Conservation (phyloP, 139 green algal species). For the Chlorella sp. region DNA sequence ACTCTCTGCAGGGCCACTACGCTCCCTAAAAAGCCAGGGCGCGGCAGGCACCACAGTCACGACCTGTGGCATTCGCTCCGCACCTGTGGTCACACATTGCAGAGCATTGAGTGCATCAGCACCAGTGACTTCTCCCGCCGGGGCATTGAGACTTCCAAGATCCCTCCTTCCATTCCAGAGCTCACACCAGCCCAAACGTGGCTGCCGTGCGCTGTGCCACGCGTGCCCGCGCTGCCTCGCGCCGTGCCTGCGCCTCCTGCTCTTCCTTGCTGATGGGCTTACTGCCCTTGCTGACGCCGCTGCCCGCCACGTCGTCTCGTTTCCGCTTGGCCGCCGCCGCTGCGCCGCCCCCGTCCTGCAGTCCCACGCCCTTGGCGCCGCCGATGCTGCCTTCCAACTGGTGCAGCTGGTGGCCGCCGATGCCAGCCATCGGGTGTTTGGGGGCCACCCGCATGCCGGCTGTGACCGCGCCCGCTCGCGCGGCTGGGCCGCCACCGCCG, state of each 20-base stretch:
- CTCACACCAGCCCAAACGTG: slow-evolving; percentile 57
- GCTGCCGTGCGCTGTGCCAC: slow-evolving; percentile 70
- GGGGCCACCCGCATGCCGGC: slow-evolving; percentile 7
- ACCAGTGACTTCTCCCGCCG: too few species aligned
- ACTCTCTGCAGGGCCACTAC: too few species aligned
- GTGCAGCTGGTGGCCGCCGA: slow-evolving; percentile 64
- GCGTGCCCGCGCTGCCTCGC: slow-evolving; percentile 72
- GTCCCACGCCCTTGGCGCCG: slow-evolving; percentile 44
- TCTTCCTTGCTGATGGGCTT: slow-evolving; percentile 67
- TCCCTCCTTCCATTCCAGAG: neutral
- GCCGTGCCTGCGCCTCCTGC: slow-evolving; percentile 56
- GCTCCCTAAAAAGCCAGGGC: too few species aligned
- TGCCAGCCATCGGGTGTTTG: slow-evolving; percentile 57
- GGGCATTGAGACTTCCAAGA: too few species aligned
- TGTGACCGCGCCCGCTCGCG: neutral
- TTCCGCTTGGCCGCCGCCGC: slow-evolving; percentile 3
- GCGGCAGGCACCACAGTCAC: too few species aligned
- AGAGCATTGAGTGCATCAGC: too few species aligned
- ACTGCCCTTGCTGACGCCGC: slow-evolving; percentile 15
- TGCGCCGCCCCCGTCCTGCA: neutral
- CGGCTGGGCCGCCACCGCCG: slow-evolving; percentile 11
- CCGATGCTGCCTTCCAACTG: slow-evolving; percentile 30
- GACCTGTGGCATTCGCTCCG: too few species aligned
- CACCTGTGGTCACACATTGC: too few species aligned
- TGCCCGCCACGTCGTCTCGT: slow-evolving; percentile 34